Evolutionary conservation across 371 early-diverging fungal genomes (phyloP), one percentile per base, ranked within the genome.

Genomic region (Basidiobolus meristosporus): DNA sequence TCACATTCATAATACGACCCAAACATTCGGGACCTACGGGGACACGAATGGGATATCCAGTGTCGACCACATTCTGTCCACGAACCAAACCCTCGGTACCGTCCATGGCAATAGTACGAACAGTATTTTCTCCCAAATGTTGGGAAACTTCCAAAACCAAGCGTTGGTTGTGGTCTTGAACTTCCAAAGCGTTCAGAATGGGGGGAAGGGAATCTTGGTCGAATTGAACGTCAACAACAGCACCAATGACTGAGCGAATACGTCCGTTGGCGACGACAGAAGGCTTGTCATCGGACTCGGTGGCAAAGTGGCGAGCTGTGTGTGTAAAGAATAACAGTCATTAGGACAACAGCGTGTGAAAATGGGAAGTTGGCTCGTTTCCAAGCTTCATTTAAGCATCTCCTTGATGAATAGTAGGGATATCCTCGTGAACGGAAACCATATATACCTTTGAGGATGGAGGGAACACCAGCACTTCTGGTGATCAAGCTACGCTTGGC

Each of bases 71-170:
- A 44, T 74, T 65, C 68, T 92, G 96, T 41, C 96, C 96, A 70
- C 96, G 88, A 54, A 87, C 85, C 43, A 95, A 80, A 76, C 96
- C 96, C 67, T 80, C 81, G 28, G 68, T 52, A 48, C 52, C 95
- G 73, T 93, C 95, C 95, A 93, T 93, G 63, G 95, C 95, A 83
- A 90, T 91, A 53, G 90, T 90, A 60, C 96, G 87, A 52, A 95
- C 96, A 46, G 90, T 90, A 82, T 90, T 90, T 64, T 95, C 93
- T 56, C 70, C 92, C 65, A 91, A 70, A 60, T 95, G 96, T 68
- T 91, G 92, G 44, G 92, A 62, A 32, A 95, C 96, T 65, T 95
- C 93, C 21, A 95, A 78, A 42, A 95, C 96, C 48, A 95, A 73
- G 54, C 92, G 87, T 39, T 65, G 60, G 53, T 72, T 70, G 60